Conservation (phyloP, 1,284 basidiomycete genomes). For the Sutorius eximius region DNA sequence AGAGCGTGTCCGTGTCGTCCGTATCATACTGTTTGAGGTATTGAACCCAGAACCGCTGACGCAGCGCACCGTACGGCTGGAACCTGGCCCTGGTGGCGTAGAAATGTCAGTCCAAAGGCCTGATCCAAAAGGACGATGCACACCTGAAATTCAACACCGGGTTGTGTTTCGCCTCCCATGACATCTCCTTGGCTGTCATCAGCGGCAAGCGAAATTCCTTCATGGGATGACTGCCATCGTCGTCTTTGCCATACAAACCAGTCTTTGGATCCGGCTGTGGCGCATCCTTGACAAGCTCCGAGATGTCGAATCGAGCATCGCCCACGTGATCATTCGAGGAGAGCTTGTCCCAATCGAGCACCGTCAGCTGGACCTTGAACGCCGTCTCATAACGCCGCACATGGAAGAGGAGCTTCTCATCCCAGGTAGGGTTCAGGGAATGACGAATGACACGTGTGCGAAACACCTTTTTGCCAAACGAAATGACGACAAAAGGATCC, state of each 20-base stretch:
- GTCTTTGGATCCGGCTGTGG: slow-evolving; percentile 72
- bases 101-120: slow-evolving; percentile 6
- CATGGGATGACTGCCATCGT: slow-evolving; percentile 53
- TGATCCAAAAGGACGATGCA: not conserved
- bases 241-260: slow-evolving; percentile 60
- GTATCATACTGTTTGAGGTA: slow-evolving; percentile 91
- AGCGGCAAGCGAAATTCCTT: slow-evolving; percentile 64
- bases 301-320: slow-evolving; percentile 68
- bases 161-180: slow-evolving; percentile 65
- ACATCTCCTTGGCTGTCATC: slow-evolving; percentile 51
- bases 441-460: slow-evolving; percentile 89
- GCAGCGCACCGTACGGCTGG: slow-evolving; percentile 89
- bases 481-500: slow-evolving; percentile 96
- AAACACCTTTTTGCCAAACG: slow-evolving; percentile 97
- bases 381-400: slow-evolving; percentile 84
- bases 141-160: slow-evolving; percentile 66
- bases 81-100: slow-evolving; percentile 75
- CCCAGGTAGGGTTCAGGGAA: slow-evolving; percentile 88
- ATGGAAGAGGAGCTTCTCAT: slow-evolving; percentile 95
- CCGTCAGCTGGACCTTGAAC: slow-evolving; percentile 76
- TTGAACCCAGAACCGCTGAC: slow-evolving; percentile 90
- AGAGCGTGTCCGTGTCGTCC: slow-evolving; percentile 79
- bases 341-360: slow-evolving; percentile 95
- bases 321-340: slow-evolving; percentile 88
- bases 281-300: slow-evolving; percentile 69